Percentiles rank a stretch among this genome's conserved stretches.
These are phyloP conservation scores for Penicillium paneum DNA, from an alignment of 2,329 filamentous ascomycete species.

Conservation along the genomic window DNA sequence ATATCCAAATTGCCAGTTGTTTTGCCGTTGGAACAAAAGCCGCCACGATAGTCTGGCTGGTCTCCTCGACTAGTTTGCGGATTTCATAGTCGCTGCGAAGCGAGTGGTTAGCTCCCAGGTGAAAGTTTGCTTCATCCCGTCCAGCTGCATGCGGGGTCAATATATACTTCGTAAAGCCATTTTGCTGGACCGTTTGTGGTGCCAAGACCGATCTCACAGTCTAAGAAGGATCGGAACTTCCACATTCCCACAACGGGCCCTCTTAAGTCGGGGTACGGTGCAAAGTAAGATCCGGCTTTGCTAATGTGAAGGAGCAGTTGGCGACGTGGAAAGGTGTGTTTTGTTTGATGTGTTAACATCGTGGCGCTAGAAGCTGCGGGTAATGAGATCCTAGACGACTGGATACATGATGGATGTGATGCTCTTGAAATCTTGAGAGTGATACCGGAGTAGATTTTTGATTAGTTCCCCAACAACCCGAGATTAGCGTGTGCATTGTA, in stretches of 20 bases:
- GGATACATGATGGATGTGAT: background rate
- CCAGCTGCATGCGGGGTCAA: constrained; percentile 27
- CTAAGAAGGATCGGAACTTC: constrained; percentile 34
- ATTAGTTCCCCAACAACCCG: background rate
- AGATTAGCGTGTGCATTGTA: background rate
- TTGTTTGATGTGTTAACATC: constrained; percentile 13
- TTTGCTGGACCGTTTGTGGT: constrained; percentile 23
- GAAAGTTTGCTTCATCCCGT: constrained; percentile 21
- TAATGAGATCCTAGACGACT: constrained; percentile 23
- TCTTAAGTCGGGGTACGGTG: constrained; percentile 25
- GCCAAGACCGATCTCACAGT: constrained; percentile 33
- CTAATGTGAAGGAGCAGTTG: constrained; percentile 28
- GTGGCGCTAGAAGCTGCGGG: constrained; percentile 20
- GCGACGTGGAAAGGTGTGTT: constrained; percentile 27
- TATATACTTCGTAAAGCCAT: constrained; percentile 25
- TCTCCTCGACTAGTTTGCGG: constrained; percentile 36
- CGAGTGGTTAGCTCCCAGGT: constrained; percentile 34
- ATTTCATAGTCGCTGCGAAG: constrained; percentile 28
- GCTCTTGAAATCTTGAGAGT: background rate
- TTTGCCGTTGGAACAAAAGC: constrained; percentile 27
- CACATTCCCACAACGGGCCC: constrained; percentile 29
- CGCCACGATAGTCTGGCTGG: constrained; percentile 27
- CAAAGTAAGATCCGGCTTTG: constrained; percentile 35
- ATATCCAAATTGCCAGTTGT: constrained; percentile 35
- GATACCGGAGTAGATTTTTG: background rate